phyloP scores from a whole-genome alignment of 352 stramenopile species.

The Nothophytophthora sp. region DNA sequence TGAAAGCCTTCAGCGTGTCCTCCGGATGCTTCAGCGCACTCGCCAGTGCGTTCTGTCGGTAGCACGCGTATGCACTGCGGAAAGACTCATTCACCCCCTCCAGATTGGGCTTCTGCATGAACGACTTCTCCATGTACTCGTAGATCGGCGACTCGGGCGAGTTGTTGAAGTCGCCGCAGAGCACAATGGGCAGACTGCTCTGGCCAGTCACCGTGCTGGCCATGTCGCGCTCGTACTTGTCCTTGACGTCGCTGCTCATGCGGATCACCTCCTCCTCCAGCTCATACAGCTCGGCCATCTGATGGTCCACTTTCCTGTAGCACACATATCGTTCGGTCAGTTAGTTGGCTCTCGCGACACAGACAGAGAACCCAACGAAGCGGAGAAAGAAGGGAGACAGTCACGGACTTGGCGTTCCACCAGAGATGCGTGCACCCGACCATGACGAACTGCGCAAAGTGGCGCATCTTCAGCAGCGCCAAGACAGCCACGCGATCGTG shows the following conservation, averaged over 20 bases:
- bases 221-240: constrained; percentile 82
- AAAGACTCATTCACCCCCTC: constrained; percentile 70
- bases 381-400: constrained; percentile 25
- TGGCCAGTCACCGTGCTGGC: constrained; percentile 46
- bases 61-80: constrained; percentile 69
- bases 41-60: constrained; percentile 55
- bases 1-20: constrained; percentile 22
- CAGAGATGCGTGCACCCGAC: constrained; percentile 85
- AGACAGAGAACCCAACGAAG: neutral
- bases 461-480: constrained; percentile 80
- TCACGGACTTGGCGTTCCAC: constrained; percentile 86
- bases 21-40: constrained; percentile 31
- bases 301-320: constrained; percentile 82
- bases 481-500: constrained; percentile 88
- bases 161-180: constrained; percentile 90
- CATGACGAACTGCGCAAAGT: constrained; percentile 81
- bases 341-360: neutral
- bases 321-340: neutral
- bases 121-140: constrained; percentile 88
- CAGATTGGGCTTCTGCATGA: constrained; percentile 84
- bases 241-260: constrained; percentile 75
- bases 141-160: constrained; percentile 83
- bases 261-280: constrained; percentile 82
- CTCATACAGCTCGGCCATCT: constrained; percentile 86
- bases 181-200: constrained; percentile 67